Evolutionary conservation across 768 basidiomycete species (phyloP).

Genomic region (Mycena olivaceomarginata): DNA sequence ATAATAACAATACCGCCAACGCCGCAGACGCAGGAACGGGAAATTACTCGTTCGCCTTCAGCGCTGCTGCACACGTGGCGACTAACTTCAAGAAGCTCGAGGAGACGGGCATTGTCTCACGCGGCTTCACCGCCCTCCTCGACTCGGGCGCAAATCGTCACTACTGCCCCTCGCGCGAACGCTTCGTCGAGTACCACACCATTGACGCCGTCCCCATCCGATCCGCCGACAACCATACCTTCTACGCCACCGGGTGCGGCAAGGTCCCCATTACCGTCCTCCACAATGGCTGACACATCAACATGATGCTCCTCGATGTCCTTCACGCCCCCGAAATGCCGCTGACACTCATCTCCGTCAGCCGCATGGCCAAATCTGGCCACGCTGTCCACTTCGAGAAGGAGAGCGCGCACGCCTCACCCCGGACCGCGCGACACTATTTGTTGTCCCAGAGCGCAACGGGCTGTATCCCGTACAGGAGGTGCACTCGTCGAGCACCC

Average conservation of each 20-base stretch:
- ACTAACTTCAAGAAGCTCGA: not conserved
- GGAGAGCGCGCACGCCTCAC: too few species aligned
- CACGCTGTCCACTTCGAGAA: too few species aligned
- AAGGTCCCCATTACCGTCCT: not conserved
- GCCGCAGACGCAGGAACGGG: too few species aligned
- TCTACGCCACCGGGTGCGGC: constrained; percentile 4
- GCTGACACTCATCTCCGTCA: too few species aligned
- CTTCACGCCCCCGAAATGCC: too few species aligned
- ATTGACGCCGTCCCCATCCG: constrained; percentile 7
- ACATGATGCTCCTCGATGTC: too few species aligned
- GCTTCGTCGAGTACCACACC: constrained; percentile 5
- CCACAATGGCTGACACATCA: too few species aligned
- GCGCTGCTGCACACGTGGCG: not conserved
- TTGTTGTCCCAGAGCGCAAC: too few species aligned
- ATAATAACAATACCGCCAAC: not conserved
- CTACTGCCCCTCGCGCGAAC: constrained; percentile 22
- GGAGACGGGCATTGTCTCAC: not conserved
- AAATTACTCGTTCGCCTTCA: not conserved
- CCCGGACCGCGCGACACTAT: too few species aligned
- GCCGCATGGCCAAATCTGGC: too few species aligned
- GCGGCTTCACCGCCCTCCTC: not conserved
- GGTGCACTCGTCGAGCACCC: too few species aligned
- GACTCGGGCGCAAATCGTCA: constrained; percentile 30
- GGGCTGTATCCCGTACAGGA: too few species aligned
- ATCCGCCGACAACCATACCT: constrained; percentile 16